Evolutionary conservation across 2,329 filamentous ascomycete genomes (phyloP).

Genomic region (Paramyrothecium roridum): DNA sequence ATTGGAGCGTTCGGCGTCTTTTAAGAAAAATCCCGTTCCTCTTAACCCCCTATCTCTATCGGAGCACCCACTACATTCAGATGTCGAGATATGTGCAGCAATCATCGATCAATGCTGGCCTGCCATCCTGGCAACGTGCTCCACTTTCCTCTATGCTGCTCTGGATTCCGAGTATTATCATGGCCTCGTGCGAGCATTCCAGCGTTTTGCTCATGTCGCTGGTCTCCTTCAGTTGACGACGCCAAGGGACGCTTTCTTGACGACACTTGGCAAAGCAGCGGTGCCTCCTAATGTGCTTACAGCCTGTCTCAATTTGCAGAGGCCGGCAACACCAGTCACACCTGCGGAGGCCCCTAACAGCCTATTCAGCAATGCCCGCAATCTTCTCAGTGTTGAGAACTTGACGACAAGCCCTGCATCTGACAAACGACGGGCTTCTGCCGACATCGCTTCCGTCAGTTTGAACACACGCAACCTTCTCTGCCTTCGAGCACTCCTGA

Average conservation of each 20-base stretch:
- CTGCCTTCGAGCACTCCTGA: constrained; percentile 87
- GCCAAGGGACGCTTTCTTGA: constrained; percentile 90
- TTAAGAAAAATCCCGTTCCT: constrained; percentile 73
- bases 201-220: constrained; percentile 92
- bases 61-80: constrained; percentile 66
- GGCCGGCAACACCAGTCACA: constrained; percentile 40
- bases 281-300: constrained; percentile 77
- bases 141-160: constrained; percentile 89
- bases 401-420: constrained; percentile 59
- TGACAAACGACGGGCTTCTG: constrained; percentile 55
- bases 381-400: constrained; percentile 70
- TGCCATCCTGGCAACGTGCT: constrained; percentile 89
- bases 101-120: constrained; percentile 95
- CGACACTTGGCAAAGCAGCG: constrained; percentile 88
- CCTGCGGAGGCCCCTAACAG: constrained; percentile 47
- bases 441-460: constrained; percentile 51
- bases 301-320: constrained; percentile 50
- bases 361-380: constrained; percentile 69
- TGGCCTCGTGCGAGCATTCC: constrained; percentile 84
- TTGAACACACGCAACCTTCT: constrained; percentile 87
- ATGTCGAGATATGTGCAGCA: constrained; percentile 73
- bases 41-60: constrained; percentile 78
- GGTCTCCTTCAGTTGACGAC: constrained; percentile 81
- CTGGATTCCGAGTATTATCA: constrained; percentile 95
- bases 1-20: constrained; percentile 61